phyloP scores from a whole-genome alignment of 1,284 basidiomycete genomes.

The Porodaedalea pini region DNA sequence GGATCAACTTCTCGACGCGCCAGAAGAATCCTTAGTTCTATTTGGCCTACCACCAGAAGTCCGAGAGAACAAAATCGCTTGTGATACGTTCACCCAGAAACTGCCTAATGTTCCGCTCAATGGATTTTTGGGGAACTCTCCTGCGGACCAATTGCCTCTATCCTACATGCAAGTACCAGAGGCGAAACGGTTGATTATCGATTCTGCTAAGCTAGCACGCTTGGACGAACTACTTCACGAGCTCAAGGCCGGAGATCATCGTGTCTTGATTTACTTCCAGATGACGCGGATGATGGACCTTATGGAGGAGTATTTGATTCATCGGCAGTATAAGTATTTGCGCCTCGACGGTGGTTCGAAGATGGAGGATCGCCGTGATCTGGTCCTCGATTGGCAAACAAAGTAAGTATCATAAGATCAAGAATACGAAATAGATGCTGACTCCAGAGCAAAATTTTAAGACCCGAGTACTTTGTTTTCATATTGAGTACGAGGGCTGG shows the following conservation, averaged over 20 bases:
- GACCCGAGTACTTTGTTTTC: conserved; percentile 94
- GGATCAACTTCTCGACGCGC: conserved; percentile 56
- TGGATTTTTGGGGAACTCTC: conserved; percentile 72
- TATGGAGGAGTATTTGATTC: conserved; percentile 98
- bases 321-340: conserved; percentile 96
- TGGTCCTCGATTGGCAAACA: conserved; percentile 99
- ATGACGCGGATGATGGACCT: conserved; percentile 99
- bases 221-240: conserved; percentile 88
- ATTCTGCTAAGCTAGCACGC: conserved; percentile 94
- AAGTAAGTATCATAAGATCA: conserved; percentile 49
- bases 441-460: conserved; percentile 30
- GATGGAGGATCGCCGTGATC: conserved; percentile 94
- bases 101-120: conserved; percentile 62
- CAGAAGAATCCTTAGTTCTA: conserved; percentile 70
- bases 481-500: conserved; percentile 95
- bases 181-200: conserved; percentile 92
- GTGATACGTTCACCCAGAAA: conserved; percentile 45
- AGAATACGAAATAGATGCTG: background rate
- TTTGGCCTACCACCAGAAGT: conserved; percentile 82
- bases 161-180: conserved; percentile 93
- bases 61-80: conserved; percentile 59
- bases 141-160: conserved; percentile 74
- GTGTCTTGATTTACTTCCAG: conserved; percentile 98
- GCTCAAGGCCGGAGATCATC: conserved; percentile 90
- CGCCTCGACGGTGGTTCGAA: conserved; percentile 94